These are phyloP conservation scores for Hypoxylon sp. DNA, from an alignment of 2,329 filamentous ascomycete species.

Conservation along the genomic window DNA sequence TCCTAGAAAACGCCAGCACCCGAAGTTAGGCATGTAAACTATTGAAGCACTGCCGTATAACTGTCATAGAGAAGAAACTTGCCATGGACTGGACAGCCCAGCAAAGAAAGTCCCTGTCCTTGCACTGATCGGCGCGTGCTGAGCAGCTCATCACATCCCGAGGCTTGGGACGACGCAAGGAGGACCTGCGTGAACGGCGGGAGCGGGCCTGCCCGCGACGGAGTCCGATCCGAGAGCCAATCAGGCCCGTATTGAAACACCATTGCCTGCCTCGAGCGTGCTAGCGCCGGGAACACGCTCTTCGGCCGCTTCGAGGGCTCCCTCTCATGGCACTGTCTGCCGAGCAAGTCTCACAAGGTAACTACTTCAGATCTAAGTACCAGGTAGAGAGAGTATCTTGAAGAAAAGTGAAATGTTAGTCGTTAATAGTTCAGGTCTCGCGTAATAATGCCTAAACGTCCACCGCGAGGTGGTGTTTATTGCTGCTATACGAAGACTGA, in stretches of 20 bases:
- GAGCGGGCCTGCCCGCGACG: background rate
- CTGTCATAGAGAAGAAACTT: too few species aligned
- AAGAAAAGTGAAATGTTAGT: too few species aligned
- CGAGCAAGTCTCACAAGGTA: too few species aligned
- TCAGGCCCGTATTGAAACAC: background rate
- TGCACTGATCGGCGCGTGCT: background rate
- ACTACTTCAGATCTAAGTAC: too few species aligned
- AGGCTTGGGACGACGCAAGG: conserved; percentile 14
- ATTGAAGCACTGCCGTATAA: too few species aligned
- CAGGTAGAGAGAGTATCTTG: background rate
- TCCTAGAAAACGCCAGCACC: too few species aligned
- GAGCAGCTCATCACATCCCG: background rate
- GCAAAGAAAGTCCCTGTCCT: background rate
- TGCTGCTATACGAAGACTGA: background rate
- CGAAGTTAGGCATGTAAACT: too few species aligned
- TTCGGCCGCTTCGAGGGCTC: too few species aligned
- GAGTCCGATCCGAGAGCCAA: background rate
- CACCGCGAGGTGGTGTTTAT: background rate
- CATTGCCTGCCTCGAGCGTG: background rate
- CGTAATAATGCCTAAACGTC: background rate
- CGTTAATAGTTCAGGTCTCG: background rate
- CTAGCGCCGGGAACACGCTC: background rate
- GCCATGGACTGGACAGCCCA: background rate
- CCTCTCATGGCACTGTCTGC: too few species aligned
- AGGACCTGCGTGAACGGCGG: background rate